These are phyloP conservation scores for Fusarium protoensiforme DNA, from an alignment of 2,329 filamentous ascomycete genomes.

Conservation along the genomic window DNA sequence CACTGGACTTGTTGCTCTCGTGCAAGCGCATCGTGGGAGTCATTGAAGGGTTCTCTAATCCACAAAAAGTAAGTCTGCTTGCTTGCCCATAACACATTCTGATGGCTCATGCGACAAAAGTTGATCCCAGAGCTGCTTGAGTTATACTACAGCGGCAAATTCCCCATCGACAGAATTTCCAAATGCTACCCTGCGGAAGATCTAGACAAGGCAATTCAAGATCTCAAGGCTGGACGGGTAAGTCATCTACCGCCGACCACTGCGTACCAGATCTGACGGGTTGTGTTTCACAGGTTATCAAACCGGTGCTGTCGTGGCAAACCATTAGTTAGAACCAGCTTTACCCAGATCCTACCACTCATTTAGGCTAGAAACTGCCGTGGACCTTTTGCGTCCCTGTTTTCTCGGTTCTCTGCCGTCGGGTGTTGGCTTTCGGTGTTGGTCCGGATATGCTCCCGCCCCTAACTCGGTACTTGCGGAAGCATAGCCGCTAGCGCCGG, in stretches of 20 bases:
- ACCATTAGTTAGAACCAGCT: no score
- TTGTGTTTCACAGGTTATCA: background rate
- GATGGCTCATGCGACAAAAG: background rate
- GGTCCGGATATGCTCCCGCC: background rate
- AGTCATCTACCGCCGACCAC: background rate
- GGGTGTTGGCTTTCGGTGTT: background rate
- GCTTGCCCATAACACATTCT: background rate
- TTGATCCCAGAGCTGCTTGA: background rate
- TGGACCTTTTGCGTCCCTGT: background rate
- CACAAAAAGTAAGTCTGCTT: background rate
- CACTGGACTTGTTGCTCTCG: background rate
- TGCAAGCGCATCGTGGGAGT: background rate
- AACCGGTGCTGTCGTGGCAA: background rate
- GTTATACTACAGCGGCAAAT: background rate
- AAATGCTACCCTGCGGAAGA: background rate
- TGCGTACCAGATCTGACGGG: background rate
- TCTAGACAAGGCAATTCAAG: background rate
- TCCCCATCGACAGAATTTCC: background rate
- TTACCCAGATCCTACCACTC: no score
- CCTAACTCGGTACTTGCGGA: background rate
- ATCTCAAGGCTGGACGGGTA: background rate
- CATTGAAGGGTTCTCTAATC: background rate
- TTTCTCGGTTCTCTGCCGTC: background rate
- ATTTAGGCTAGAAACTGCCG: background rate
- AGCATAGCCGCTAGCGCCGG: background rate